Base-by-base conservation (phyloP, 176 grass and related monocot species). In the Otatea glauca region DNA sequence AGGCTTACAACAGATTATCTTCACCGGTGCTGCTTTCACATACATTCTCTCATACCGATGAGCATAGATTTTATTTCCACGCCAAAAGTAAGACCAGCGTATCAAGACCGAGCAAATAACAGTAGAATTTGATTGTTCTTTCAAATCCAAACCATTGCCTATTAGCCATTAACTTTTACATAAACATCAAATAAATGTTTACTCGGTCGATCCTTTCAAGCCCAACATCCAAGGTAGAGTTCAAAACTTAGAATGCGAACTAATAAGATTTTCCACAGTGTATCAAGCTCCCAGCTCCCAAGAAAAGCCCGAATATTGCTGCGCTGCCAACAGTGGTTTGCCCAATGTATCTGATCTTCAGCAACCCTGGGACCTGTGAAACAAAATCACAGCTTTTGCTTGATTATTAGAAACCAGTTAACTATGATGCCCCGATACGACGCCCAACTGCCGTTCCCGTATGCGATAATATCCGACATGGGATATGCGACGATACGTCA, bases 211-310 rank as follows among this genome's bases (percentile, higher is more conserved):
- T 59, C 53, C 49, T 78, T 58, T 51, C 11, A 76, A 18, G 55
- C 25, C 45, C 69, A 88, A 73, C 21, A 72, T 24, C 53, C 17
- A 21, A 27, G 18, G 83, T 49, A 72, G 17, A n/a, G n/a, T 44
- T 56, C 65, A 51, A 84, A 77, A 37, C 49, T 82, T 68, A 1
- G 20, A 73, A 76, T 29, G 10, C 25, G n/a, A 80, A 58, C 90
- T 91, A 98, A 79, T 94, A 94, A 27, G 80, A 92, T 83, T 92
- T 98, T 41, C 95, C 95, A 74, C 91, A 94, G 34, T 98, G 95
- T 93, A 98, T 98, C 87, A 98, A 93, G 79, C 95, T 98, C 27
- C 95, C 95, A 51, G 95, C 92, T 84, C 91, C 95, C 78, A 98
- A 70, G 88, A 98, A 98, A 72, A 98, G 91, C 5, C 89, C 92